Percentiles rank a stretch among this genome's conserved stretches.
phyloP scores from a whole-genome alignment of 768 basidiomycete genomes.

The Tylopilus subfusipes region DNA sequence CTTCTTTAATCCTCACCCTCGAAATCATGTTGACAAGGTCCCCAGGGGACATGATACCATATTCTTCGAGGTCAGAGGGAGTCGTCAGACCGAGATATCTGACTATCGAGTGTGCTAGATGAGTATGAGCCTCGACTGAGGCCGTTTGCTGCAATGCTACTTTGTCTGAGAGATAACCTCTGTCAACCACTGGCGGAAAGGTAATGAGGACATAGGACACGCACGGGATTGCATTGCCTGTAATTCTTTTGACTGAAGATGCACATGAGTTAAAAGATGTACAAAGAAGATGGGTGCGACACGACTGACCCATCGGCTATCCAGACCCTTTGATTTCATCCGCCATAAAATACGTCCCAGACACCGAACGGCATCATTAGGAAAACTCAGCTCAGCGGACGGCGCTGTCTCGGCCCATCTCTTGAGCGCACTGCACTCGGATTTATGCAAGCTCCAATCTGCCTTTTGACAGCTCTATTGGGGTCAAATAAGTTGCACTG shows the following conservation, averaged over 20 bases:
- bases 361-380: slow-evolving; percentile 77
- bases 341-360: slow-evolving; percentile 74
- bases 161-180: slow-evolving; percentile 45
- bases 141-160: slow-evolving; percentile 43
- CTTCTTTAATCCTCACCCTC: slow-evolving; percentile 42
- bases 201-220: slow-evolving; percentile 23
- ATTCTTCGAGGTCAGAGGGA: slow-evolving; percentile 55
- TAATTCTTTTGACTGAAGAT: slow-evolving; percentile 55
- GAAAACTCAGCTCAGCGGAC: slow-evolving; percentile 45
- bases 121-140: slow-evolving; percentile 55
- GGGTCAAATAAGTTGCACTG: neutral
- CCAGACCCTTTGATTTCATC: slow-evolving; percentile 50
- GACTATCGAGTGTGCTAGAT: slow-evolving; percentile 71
- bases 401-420: slow-evolving; percentile 53
- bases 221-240: slow-evolving; percentile 73
- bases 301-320: slow-evolving; percentile 54
- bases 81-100: slow-evolving; percentile 63
- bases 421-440: slow-evolving; percentile 71
- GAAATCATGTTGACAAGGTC: slow-evolving; percentile 73
- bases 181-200: neutral
- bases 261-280: neutral
- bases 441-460: slow-evolving; percentile 75
- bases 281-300: neutral
- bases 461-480: slow-evolving; percentile 60
- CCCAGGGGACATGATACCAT: slow-evolving; percentile 51